Conservation (phyloP, 116 monocot species). For the Dioscorea cayenensis region DNA sequence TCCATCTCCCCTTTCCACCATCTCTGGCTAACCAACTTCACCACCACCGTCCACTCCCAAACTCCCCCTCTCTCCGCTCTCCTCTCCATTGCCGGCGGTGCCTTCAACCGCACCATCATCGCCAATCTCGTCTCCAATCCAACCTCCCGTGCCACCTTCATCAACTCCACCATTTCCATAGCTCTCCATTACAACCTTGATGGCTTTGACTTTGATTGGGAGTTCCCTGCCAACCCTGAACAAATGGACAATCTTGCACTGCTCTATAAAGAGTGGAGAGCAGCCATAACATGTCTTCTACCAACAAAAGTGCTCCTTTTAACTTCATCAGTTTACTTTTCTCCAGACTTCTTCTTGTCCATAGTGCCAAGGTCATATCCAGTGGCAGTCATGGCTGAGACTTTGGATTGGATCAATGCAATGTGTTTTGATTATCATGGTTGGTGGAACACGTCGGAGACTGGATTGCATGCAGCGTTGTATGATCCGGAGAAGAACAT, state of each 20-base stretch:
- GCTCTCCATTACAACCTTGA: conserved; percentile 27
- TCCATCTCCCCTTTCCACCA: conserved; percentile 6
- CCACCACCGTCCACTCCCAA: conserved; percentile 4
- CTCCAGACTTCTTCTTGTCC: conserved; percentile 10
- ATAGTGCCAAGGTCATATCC: conserved; percentile 27
- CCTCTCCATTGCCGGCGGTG: no score
- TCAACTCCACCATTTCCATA: conserved; percentile 22
- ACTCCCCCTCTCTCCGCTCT: conserved; percentile 8
- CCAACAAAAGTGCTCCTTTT: conserved; percentile 4
- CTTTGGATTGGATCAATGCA: conserved; percentile 44
- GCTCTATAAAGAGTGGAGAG: neutral
- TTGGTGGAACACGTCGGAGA: conserved; percentile 22
- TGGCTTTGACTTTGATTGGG: conserved; percentile 36
- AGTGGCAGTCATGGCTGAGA: conserved; percentile 8
- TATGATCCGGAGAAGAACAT: conserved; percentile 35
- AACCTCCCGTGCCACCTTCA: conserved; percentile 24
- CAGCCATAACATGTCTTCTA: conserved; percentile 15
- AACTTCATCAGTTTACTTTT: conserved; percentile 61
- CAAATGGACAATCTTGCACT: neutral
- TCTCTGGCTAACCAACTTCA: conserved; percentile 9
- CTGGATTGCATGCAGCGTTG: conserved; percentile 44
- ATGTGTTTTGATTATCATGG: conserved; percentile 42
- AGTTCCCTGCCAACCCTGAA: neutral
- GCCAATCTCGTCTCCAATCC: neutral
- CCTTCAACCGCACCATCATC: no score